Base-by-base conservation (phyloP, 345 rosid species). In the Salix exigua region DNA sequence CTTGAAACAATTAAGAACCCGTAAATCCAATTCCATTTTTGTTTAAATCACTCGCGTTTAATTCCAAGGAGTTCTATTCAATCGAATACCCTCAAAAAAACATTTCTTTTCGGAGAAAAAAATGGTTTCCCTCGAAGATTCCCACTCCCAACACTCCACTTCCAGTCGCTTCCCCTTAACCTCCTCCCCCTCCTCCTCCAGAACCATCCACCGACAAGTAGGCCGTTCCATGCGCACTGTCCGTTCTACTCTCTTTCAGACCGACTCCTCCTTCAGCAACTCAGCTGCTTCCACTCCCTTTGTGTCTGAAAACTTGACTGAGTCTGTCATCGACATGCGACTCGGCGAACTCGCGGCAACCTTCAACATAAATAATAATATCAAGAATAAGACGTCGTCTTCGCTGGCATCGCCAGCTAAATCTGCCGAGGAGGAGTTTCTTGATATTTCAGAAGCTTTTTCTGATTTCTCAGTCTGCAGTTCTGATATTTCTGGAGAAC, bases 161-260 rank as follows among this genome's bases (percentile, higher is more conserved):
- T 88, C 99, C 13, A 81, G 70, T 73, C 92, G 96, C 9, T 88
- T 89, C 37, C 96, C 98, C 3, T 46, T 89, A 28, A 35, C 88
- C 0, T 64, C 85, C 0, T 86, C 87, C 0, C 83, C 81, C 50
- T 85, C 91, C 11, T 35, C 83, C 76, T 58, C 87, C 69, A 89
- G 81, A 72, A 75, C 84, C 73, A 75, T 85, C 73, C 81, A 80
- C 83, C 97, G 97, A 48, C 86, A 83, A 63, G 58, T 81, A 17
- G 99, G 95, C 68, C 88, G 98, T 11, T 96, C 99, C 42, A 96
- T 93, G 99, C 89, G 99, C 4, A 96, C 98, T 0, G 79, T 92
- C 31, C 93, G 97, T 53, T 92, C 99, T 46, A 86, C 73, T 50
- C 68, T 92, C 66, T 90, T 79, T 86, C 92, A 75, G 71, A 75